A percentile compares a stretch with the other conserved stretches of the same genome.
Evolutionary conservation across 257 asterid genomes (phyloP).

Genomic region (Solanum ossicruentum): DNA sequence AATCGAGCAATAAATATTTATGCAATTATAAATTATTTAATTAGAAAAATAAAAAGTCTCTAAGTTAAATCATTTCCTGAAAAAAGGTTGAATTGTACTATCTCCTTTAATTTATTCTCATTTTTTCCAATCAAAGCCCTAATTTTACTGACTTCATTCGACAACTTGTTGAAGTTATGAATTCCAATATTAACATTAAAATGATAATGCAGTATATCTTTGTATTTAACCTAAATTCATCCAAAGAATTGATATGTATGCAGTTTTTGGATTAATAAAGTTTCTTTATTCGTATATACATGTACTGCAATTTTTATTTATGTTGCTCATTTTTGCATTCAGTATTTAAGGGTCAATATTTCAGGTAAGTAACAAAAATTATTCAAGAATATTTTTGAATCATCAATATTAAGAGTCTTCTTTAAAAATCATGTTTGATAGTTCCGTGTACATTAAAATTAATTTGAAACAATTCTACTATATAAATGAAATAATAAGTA

Average conservation of each 20-base stretch:
- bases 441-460: neutral
- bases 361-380: neutral
- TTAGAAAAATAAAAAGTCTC: neutral
- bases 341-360: neutral
- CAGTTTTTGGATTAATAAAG: neutral
- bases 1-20: neutral
- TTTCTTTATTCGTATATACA: neutral
- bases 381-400: neutral
- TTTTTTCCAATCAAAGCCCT: neutral
- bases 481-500: neutral
- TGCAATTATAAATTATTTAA: neutral
- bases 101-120: neutral
- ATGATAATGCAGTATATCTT: neutral
- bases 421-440: neutral
- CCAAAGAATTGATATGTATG: neutral
- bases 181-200: neutral
- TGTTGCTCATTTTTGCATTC: neutral
- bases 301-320: neutral
- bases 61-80: neutral
- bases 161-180: neutral
- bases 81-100: neutral
- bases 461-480: neutral
- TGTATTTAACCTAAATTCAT: neutral
- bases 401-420: neutral
- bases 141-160: neutral